Evolutionary conservation across 2,329 filamentous ascomycete species (phyloP).

Genomic region (Ustulina deusta): DNA sequence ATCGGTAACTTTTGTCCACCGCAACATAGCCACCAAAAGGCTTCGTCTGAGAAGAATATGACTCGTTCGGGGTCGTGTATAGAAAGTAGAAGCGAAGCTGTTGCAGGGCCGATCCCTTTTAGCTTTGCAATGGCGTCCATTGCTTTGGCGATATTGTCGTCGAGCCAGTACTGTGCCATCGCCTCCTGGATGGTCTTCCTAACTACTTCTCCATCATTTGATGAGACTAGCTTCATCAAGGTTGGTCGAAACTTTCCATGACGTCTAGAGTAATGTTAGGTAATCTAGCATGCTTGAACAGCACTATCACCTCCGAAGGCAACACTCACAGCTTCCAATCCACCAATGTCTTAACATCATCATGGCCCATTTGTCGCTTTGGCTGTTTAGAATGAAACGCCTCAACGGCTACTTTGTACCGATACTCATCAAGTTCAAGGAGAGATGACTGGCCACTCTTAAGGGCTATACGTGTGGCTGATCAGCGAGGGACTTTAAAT

Average conservation of each 20-base stretch:
- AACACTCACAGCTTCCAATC: conserved; percentile 78
- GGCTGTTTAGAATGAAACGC: conserved; percentile 56
- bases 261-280: conserved; percentile 54
- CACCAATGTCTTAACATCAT: conserved; percentile 70
- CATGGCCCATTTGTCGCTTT: conserved; percentile 61
- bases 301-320: conserved; percentile 1
- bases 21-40: conserved; percentile 77
- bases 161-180: conserved; percentile 59
- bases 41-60: conserved; percentile 85
- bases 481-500: conserved; percentile 5
- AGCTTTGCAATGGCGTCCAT: conserved; percentile 69
- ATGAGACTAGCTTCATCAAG: conserved; percentile 70
- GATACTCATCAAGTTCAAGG: conserved; percentile 68
- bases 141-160: conserved; percentile 55
- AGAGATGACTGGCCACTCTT: conserved; percentile 65
- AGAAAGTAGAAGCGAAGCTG: conserved; percentile 78
- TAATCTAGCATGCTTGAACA: conserved; percentile 14
- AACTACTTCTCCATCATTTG: conserved; percentile 66
- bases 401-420: conserved; percentile 66
- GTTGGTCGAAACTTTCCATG: conserved; percentile 73
- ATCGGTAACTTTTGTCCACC: conserved; percentile 64
- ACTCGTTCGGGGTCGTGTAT: conserved; percentile 69
- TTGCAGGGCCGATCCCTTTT: conserved; percentile 83
- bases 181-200: conserved; percentile 64
- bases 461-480: conserved; percentile 49